phyloP scores from a whole-genome alignment of 2,329 filamentous ascomycete genomes.

The Microascus cirrosus region DNA sequence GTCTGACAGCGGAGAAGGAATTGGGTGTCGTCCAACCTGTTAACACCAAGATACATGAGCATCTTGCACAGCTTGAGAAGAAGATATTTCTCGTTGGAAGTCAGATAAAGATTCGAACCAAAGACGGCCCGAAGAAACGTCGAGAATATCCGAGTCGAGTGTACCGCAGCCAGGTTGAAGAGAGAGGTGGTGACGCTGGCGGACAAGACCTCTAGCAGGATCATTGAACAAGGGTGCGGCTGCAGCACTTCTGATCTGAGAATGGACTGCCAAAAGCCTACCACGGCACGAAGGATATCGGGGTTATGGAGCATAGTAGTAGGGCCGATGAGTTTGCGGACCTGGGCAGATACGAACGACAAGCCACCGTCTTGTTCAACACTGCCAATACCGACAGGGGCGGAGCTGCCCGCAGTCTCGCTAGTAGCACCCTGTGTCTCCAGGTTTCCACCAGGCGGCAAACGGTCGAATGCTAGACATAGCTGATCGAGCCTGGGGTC shows the following conservation, averaged over 20 bases:
- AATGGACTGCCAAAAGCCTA: slow-evolving; percentile 54
- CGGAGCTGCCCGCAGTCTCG: background rate
- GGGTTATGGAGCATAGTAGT: slow-evolving; percentile 45
- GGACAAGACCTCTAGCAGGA: slow-evolving; percentile 54
- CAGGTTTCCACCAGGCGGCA: background rate
- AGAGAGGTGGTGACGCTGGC: slow-evolving; percentile 49
- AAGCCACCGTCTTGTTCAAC: background rate
- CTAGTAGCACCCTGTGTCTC: background rate
- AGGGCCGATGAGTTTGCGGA: slow-evolving; percentile 37
- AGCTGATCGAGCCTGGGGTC: slow-evolving; percentile 63
- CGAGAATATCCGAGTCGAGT: slow-evolving; percentile 60
- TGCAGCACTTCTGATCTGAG: slow-evolving; percentile 31
- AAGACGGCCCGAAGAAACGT: slow-evolving; percentile 55
- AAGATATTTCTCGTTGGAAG: slow-evolving; percentile 41
- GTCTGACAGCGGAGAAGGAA: slow-evolving; percentile 50
- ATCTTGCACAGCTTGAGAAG: slow-evolving; percentile 57
- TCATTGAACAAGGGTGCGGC: slow-evolving; percentile 44
- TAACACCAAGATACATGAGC: slow-evolving; percentile 66
- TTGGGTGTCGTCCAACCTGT: slow-evolving; percentile 71
- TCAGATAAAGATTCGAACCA: slow-evolving; percentile 34
- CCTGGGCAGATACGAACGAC: slow-evolving; percentile 10
- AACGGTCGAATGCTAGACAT: slow-evolving; percentile 39
- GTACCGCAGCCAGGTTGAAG: slow-evolving; percentile 60
- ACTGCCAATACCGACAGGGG: background rate
- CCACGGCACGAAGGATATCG: slow-evolving; percentile 50